Conservation (phyloP, 805 yeast genomes). For the Saturnispora dispora region DNA sequence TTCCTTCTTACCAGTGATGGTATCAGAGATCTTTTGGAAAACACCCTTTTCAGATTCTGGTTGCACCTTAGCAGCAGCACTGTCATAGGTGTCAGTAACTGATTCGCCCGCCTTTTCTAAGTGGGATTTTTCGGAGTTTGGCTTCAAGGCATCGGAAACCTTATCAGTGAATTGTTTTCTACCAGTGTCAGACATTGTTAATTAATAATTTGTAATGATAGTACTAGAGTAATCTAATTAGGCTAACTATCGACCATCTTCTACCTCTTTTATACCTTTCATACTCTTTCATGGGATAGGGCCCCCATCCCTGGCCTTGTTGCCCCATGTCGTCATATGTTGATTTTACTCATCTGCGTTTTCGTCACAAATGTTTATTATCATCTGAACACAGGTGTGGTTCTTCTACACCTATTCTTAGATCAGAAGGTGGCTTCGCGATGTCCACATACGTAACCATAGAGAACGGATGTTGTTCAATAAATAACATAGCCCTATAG, state of each 20-base stretch:
- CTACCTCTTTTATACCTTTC: slow-evolving; percentile 3
- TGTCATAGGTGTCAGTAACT: slow-evolving; percentile 60
- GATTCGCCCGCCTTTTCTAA: slow-evolving; percentile 63
- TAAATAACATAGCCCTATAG: not conserved
- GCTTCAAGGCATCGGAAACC: slow-evolving; percentile 55
- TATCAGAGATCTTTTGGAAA: slow-evolving; percentile 60
- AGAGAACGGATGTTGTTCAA: not conserved
- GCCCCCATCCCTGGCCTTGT: not conserved
- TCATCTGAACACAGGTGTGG: not conserved
- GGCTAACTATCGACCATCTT: no score
- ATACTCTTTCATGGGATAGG: not conserved
- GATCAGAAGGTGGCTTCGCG: not conserved
- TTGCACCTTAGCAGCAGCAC: slow-evolving; percentile 45
- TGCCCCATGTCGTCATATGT: not conserved
- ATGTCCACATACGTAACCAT: not conserved
- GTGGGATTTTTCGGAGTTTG: slow-evolving; percentile 59
- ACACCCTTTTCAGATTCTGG: slow-evolving; percentile 64
- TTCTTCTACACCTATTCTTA: not conserved
- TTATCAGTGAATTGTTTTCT: slow-evolving; percentile 74
- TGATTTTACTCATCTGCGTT: not conserved
- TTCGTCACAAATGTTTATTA: not conserved
- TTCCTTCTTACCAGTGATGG: slow-evolving; percentile 45
- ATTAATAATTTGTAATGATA: no score
- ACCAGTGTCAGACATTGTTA: slow-evolving; percentile 35
- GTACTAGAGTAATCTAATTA: no score